Base-by-base conservation (phyloP, 331 rosid species). In the Saraca asoca region DNA sequence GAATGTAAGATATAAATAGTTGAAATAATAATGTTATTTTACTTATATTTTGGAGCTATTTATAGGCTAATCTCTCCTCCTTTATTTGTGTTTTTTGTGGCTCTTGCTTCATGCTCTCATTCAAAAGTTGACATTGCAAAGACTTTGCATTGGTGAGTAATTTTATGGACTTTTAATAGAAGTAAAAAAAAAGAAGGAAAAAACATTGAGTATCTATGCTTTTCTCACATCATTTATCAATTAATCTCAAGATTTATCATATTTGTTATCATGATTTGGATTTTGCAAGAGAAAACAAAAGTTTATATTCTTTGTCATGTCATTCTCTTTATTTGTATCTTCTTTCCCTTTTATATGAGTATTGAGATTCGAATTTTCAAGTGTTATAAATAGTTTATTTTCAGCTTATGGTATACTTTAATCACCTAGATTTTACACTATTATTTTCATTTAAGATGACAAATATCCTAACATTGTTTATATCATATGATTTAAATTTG, bases 321-420 rank as follows among this genome's bases (percentile, higher is more conserved):
- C 54, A 93, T 93, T 72, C 95, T 89, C 64, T 93, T 93, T 53
- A 90, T 93, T 7, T 96, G 98, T 93, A 81, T 33, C 55, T 39
- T 71, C 62, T 71, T 69, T 19, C 72, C 70, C 39, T 74, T 20
- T 59, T n/a, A n/a, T 42, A 17, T 31, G 42, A 75, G 33, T 58
- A 29, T 79, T 17, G 43, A 20, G 29, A 43, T 51, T 69, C 69
- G 49, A 55, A 71, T 16, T 62, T 56, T 42, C 61, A 92, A 96
- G 98, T 74, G 98, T 92, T 73, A 92, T 92, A 96, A 92, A 92
- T 85, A 87, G 98, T 73, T 82, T 92, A 85, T 92, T 92, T 78
- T 92, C 98, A 15, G 98, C 89, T 63, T 92, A 92, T 19, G 96
- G 98, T 92, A 87, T 57, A n/a, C 70, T 68, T 58, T 73, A 61